Base-by-base conservation (phyloP, 1,284 basidiomycete species). In the Retiboletus fuscus region DNA sequence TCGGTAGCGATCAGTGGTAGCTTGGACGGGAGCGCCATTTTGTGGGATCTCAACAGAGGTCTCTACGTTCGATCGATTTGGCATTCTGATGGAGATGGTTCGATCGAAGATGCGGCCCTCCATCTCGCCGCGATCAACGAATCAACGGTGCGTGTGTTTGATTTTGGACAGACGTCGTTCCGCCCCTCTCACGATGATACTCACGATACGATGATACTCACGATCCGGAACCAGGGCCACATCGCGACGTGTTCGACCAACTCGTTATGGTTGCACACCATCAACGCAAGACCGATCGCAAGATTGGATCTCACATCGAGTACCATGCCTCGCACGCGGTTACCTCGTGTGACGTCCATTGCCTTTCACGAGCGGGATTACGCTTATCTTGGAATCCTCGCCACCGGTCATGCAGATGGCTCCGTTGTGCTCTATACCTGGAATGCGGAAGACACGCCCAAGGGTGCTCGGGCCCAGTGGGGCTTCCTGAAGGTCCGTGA, bases 41-140 rank as follows among this genome's bases (percentile, higher is more conserved):
- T 98, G 12, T 99, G 97, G 97, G 97, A 98, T 80, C 86, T 96
- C 68, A 98, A 98, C 78, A 87, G 92, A 53, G 91, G 93, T 22
- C 84, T 90, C 2, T 96, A 96, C 75, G 89, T 93, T 20, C 85
- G 92, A 67, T 93, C 93, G 1, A 91, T 96, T 47, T 90, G 90
- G 87, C 92, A 95, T 69, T 88, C 87, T 16, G 84, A 87, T 39
- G 80, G 74, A n/a, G 70, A 71, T 18, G 34, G 22, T 49, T n/a
- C 70, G 55, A 82, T 82, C 10, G 84, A 86, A 51, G 71, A 81
- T 3, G 79, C 85, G 28, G 85, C 89, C 0, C 90, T 98, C 6
- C 87, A 90, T 72, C 85, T 93, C 5, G 92, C 92, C 22, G 87
- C 93, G 3, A 90, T 98, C 77, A 95, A 96, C 78, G 95, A 97